A percentile compares a stretch with the other conserved stretches of the same genome.
Conservation (phyloP, 1,284 basidiomycete species). For the Mycena sp. region DNA sequence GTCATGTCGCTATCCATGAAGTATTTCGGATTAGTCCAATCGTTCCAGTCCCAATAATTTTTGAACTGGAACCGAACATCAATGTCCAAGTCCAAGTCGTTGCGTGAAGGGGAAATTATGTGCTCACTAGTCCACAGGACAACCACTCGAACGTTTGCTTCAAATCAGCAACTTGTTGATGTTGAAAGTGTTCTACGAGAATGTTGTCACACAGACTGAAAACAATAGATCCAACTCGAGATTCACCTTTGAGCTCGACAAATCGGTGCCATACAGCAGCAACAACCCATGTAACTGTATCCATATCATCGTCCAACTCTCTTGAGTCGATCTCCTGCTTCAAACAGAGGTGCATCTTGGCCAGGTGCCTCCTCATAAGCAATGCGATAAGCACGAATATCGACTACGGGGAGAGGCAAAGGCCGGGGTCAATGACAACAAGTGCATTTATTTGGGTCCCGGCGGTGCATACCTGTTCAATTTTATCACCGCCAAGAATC, state of each 20-base stretch:
- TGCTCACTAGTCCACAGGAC: slow-evolving; percentile 15
- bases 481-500: neutral
- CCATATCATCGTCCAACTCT: neutral
- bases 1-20: slow-evolving; percentile 10
- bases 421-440: neutral
- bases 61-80: slow-evolving; percentile 4
- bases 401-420: neutral
- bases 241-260: slow-evolving; percentile 4
- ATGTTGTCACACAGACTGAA: neutral
- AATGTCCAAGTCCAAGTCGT: neutral
- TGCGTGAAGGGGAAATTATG: neutral
- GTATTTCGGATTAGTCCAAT: neutral
- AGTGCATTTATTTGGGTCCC: neutral
- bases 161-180: slow-evolving; percentile 9
- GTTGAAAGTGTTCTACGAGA: slow-evolving; percentile 5
- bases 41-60: slow-evolving; percentile 12
- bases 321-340: slow-evolving; percentile 8
- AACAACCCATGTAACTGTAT: neutral
- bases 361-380: slow-evolving; percentile 6
- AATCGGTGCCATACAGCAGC: neutral
- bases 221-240: neutral
- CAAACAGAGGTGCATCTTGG: slow-evolving; percentile 14
- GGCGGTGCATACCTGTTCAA: neutral
- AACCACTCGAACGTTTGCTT: slow-evolving; percentile 16
- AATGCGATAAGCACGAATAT: slow-evolving; percentile 4